Conservation (phyloP, 2,329 filamentous ascomycete genomes). For the Colletotrichum zoysiae region DNA sequence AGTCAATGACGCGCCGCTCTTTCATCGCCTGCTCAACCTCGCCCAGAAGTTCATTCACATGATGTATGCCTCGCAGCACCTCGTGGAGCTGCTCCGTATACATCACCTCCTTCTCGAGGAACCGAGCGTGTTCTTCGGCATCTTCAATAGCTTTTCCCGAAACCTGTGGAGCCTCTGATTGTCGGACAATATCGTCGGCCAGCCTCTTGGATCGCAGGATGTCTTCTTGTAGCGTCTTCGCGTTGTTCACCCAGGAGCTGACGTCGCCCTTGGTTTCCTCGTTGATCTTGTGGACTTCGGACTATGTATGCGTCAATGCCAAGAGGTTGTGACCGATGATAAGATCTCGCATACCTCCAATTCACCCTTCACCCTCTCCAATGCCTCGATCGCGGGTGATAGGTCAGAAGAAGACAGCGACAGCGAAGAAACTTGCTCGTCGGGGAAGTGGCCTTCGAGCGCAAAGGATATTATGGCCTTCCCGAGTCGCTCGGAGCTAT, state of each 20-base stretch:
- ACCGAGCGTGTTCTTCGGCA: constrained; percentile 67
- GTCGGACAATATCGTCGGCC: constrained; percentile 83
- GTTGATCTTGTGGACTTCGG: constrained; percentile 82
- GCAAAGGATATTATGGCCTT: constrained; percentile 57
- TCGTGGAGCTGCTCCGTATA: constrained; percentile 70
- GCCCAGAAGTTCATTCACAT: constrained; percentile 71
- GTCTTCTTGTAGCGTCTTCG: constrained; percentile 86
- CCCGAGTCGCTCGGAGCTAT: constrained; percentile 49
- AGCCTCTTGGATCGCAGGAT: constrained; percentile 84
- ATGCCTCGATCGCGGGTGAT: constrained; percentile 55
- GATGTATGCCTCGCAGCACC: constrained; percentile 63
- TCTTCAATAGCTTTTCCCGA: constrained; percentile 66
- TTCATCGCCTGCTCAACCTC: constrained; percentile 69
- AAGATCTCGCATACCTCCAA: constrained; percentile 53
- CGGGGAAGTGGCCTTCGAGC: constrained; percentile 56
- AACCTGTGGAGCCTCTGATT: constrained; percentile 74
- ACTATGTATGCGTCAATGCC: constrained; percentile 53
- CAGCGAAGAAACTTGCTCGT: constrained; percentile 52
- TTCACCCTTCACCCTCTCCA: constrained; percentile 52
- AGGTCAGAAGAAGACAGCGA: constrained; percentile 55
- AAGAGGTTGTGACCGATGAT: too few species aligned
- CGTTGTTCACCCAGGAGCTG: constrained; percentile 87
- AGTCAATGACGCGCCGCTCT: constrained; percentile 69
- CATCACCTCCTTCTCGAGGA: constrained; percentile 68
- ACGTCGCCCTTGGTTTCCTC: constrained; percentile 83